Percentiles rank a stretch among this genome's conserved stretches.
These are phyloP conservation scores for Ocimum tenuiflorum DNA, from an alignment of 257 asterid genomes.

Conservation along the genomic window DNA sequence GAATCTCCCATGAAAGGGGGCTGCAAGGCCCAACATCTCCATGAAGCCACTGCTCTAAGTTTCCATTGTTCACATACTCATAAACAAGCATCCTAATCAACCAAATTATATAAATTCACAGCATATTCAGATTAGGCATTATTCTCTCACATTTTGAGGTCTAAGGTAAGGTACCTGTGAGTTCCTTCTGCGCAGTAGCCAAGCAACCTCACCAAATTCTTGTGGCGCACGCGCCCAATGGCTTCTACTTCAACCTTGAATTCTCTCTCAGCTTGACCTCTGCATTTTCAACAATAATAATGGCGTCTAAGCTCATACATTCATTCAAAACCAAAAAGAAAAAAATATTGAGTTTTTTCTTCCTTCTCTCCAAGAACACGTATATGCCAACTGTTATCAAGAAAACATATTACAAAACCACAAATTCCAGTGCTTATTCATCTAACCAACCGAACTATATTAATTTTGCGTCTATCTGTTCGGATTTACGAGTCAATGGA, in stretches of 20 bases:
- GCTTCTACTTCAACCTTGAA: conserved; percentile 94
- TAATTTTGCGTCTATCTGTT: too few relatives aligned
- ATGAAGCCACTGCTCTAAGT: conserved; percentile 91
- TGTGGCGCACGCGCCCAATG: conserved; percentile 84
- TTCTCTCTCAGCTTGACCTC: conserved; percentile 96
- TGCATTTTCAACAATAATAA: conserved; percentile 13
- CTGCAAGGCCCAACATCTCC: conserved; percentile 82
- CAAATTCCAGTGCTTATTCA: too few relatives aligned
- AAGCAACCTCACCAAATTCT: conserved; percentile 82
- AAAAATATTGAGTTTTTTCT: too few relatives aligned
- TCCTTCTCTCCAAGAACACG: too few relatives aligned
- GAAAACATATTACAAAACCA: too few relatives aligned
- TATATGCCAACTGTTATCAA: too few relatives aligned
- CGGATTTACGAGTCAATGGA: too few relatives aligned
- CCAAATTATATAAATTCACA: not conserved
- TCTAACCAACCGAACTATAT: too few relatives aligned
- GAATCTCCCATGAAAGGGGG: conserved; percentile 89
- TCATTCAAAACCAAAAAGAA: not conserved
- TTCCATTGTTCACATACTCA: conserved; percentile 79
- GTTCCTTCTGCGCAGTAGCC: conserved; percentile 96
- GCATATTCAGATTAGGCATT: not conserved
- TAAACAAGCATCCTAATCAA: conserved; percentile 75
- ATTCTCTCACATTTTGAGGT: not conserved
- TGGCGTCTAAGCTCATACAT: not conserved
- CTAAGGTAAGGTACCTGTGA: conserved; percentile 42